A percentile compares a stretch with the other conserved stretches of the same genome.
These are phyloP conservation scores for Metrosideros polymorpha DNA, from an alignment of 441 rosid genomes.

Conservation along the genomic window DNA sequence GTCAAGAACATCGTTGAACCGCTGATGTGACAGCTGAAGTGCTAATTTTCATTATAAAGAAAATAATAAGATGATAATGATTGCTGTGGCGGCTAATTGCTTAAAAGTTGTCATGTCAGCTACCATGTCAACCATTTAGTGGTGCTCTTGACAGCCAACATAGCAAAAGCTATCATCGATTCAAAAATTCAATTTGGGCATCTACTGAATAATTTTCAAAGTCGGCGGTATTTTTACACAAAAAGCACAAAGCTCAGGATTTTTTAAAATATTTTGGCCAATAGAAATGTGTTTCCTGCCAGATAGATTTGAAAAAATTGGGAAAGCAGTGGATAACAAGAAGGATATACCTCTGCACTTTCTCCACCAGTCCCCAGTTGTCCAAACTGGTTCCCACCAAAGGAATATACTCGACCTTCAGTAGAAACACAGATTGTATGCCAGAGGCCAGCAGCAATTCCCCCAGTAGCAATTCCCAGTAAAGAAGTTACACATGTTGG, in stretches of 20 bases:
- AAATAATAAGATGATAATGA: background rate
- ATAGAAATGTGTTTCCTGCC: background rate
- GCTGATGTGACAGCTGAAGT: background rate
- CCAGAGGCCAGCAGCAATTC: slow-evolving; percentile 64
- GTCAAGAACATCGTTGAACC: background rate
- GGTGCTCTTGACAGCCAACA: background rate
- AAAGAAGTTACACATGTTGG: slow-evolving; percentile 51
- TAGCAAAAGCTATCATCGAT: background rate
- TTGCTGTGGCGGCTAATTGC: background rate
- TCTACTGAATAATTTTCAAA: background rate
- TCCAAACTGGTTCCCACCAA: slow-evolving; percentile 83
- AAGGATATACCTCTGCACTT: slow-evolving; percentile 45
- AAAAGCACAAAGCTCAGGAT: background rate
- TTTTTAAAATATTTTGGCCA: background rate
- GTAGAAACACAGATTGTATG: slow-evolving; percentile 52
- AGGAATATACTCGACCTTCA: slow-evolving; percentile 53
- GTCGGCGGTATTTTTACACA: background rate
- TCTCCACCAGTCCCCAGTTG: slow-evolving; percentile 68
- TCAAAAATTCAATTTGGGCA: background rate
- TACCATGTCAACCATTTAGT: background rate
- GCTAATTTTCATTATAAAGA: background rate
- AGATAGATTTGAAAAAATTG: background rate
- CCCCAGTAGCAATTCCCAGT: slow-evolving; percentile 26
- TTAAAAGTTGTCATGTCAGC: background rate
- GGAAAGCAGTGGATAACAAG: background rate